These are phyloP conservation scores for Filosporella fistucella DNA, from an alignment of 495 filamentous ascomycete species.

Conservation along the genomic window DNA sequence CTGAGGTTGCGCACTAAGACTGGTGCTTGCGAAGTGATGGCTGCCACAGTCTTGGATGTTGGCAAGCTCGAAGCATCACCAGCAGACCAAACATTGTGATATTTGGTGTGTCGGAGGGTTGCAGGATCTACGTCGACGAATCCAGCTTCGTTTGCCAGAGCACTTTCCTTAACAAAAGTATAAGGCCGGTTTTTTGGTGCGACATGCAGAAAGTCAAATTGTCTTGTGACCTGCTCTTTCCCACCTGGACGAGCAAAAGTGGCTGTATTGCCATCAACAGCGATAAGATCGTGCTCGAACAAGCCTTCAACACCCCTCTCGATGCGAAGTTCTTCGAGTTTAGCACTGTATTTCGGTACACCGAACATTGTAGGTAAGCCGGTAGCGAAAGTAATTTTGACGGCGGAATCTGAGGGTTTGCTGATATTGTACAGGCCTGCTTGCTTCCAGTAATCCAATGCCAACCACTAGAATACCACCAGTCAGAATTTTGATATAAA, in stretches of 20 bases:
- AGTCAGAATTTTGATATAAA: no score
- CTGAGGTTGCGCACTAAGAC: conserved; percentile 56
- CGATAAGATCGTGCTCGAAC: conserved; percentile 63
- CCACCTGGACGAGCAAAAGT: conserved; percentile 44
- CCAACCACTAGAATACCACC: no score
- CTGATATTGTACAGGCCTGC: conserved; percentile 51
- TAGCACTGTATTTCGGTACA: conserved; percentile 62
- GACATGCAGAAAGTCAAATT: conserved; percentile 59
- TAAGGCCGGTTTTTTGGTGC: conserved; percentile 60
- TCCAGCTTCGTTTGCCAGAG: conserved; percentile 54
- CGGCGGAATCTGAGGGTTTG: conserved; percentile 36
- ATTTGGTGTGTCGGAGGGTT: conserved; percentile 59
- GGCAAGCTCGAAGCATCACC: conserved; percentile 64
- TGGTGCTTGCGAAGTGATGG: conserved; percentile 59
- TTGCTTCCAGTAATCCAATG: conserved; percentile 59
- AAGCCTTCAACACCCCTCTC: conserved; percentile 61
- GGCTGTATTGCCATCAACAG: conserved; percentile 52
- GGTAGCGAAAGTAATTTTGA: conserved; percentile 61
- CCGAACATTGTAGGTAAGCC: conserved; percentile 61
- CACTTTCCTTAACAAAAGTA: conserved; percentile 52
- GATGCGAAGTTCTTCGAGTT: conserved; percentile 55
- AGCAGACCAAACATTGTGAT: conserved; percentile 61
- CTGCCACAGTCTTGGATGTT: conserved; percentile 65
- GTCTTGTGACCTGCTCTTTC: conserved; percentile 38
- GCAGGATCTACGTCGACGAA: conserved; percentile 60